Percentiles rank a stretch among this genome's conserved stretches.
Conservation (phyloP, 176 grass and related monocot species). For the Phoenix dactylifera region DNA sequence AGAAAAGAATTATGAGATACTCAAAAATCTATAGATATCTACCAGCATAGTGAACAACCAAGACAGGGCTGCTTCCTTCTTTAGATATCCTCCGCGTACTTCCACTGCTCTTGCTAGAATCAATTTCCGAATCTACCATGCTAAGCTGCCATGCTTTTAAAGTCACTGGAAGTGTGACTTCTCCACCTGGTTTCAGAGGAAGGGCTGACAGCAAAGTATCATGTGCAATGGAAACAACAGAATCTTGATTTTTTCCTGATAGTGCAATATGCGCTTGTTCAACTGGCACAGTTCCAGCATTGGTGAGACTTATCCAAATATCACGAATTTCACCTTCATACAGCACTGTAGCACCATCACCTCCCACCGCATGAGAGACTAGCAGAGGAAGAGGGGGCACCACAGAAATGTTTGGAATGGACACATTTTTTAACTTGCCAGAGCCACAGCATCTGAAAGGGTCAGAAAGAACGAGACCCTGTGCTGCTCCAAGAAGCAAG, state of each 20-base stretch:
- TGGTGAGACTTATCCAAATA: slow-evolving; percentile 76
- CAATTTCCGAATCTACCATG: slow-evolving; percentile 62
- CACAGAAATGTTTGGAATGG: slow-evolving; percentile 65
- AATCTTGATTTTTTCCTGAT: slow-evolving; percentile 93
- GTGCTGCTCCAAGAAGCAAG: slow-evolving; percentile 86
- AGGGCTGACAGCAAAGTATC: slow-evolving; percentile 59
- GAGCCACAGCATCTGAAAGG: slow-evolving; percentile 98
- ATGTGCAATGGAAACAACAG: slow-evolving; percentile 82
- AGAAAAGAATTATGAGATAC: neutral
- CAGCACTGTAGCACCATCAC: slow-evolving; percentile 81
- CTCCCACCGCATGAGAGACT: slow-evolving; percentile 82
- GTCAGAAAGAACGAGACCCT: slow-evolving; percentile 98
- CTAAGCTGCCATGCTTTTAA: slow-evolving; percentile 93
- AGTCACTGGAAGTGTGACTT: slow-evolving; percentile 82
- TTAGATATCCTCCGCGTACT: slow-evolving; percentile 63
- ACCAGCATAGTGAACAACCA: slow-evolving; percentile 97
- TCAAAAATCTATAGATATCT: slow-evolving; percentile 3
- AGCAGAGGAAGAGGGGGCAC: slow-evolving; percentile 74
- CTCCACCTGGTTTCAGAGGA: slow-evolving; percentile 91
- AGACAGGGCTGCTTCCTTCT: slow-evolving; percentile 75
- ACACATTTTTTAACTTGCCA: slow-evolving; percentile 70
- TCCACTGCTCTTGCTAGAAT: slow-evolving; percentile 42
- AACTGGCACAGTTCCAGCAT: slow-evolving; percentile 84
- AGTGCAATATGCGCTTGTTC: slow-evolving; percentile 94
- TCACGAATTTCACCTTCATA: slow-evolving; percentile 99